Base-by-base conservation (phyloP, 306 rosid genomes). In the Dalbergia cochinchinensis region DNA sequence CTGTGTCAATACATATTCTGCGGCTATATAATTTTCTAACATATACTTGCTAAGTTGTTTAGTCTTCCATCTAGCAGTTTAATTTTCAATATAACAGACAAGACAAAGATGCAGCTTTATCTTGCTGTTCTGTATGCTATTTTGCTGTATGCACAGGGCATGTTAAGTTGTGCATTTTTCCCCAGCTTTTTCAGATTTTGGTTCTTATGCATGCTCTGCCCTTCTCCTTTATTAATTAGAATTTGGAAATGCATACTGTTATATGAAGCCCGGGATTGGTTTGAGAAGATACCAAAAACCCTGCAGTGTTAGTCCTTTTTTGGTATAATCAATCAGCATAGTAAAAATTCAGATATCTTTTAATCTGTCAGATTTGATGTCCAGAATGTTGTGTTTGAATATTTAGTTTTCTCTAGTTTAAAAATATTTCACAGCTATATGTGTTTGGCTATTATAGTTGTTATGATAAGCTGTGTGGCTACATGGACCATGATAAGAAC, bases 351-450 rank as follows among this genome's bases (percentile, higher is more conserved):
- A 26, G 10, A 6, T 58, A 60, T 48, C 44, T 63, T 10, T 5
- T 61, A 26, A 11, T 60, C 54, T n/a, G 41, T 76, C 45, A 13
- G 37, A 22, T 26, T 64, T 71, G 55, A 64, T 19, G 22, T 64
- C 37, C 45, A 57, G 11, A 53, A 26, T 19, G 13, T 19, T 18
- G 37, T 33, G 18, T 58, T 39, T 44, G 9, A 8, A 60, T 48
- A 35, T 55, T 37, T 31, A 31, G 34, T 33, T 41, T 63, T 71
- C 60, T 77, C 48, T 54, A 11, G 65, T 33, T 33, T 26, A 15
- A 45, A 71, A 64, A 31, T 82, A 31, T 26, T 63, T 14, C 31
- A 62, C 55, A 41, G 62, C 44, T 75, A 34, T 16, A 57, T 37
- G 60, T 60, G 8, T 63, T 55, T 42, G 47, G 44, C 33, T 55